These are phyloP conservation scores for Acanthamoeba culbertsoni DNA, from an alignment of 208 protist species.

Conservation along the genomic window DNA sequence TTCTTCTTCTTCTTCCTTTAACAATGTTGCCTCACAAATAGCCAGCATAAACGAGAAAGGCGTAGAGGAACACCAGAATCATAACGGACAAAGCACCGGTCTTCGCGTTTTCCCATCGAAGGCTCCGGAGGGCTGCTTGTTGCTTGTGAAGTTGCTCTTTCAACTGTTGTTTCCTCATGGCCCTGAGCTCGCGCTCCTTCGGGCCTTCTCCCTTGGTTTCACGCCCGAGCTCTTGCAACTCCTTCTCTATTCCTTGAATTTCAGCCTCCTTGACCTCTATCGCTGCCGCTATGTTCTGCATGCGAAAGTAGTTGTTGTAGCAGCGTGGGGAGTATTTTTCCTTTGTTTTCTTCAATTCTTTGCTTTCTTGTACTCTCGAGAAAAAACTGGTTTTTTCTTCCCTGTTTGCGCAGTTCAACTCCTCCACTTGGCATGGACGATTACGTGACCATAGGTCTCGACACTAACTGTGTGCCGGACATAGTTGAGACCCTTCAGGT, in stretches of 20 bases:
- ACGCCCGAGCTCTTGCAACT: too few species aligned
- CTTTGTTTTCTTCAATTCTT: neutral
- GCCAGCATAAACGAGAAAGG: too few species aligned
- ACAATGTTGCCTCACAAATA: too few species aligned
- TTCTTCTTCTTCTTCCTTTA: too few species aligned
- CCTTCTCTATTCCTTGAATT: neutral
- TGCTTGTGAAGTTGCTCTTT: too few species aligned
- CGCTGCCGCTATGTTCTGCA: neutral
- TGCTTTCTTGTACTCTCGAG: neutral
- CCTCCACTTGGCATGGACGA: slow-evolving; percentile 11
- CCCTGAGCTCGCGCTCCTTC: too few species aligned
- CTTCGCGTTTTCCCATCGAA: too few species aligned
- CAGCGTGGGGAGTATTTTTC: neutral
- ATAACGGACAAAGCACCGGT: too few species aligned
- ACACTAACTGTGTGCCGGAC: slow-evolving; percentile 28
- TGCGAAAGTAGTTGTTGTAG: neutral
- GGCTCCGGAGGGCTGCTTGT: too few species aligned
- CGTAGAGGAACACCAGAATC: too few species aligned
- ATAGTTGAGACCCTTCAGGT: neutral
- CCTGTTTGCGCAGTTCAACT: neutral
- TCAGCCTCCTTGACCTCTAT: neutral
- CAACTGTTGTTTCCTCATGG: too few species aligned
- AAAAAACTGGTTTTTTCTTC: neutral
- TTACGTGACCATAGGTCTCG: neutral
- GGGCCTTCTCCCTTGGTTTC: too few species aligned